Conservation (phyloP, 352 stramenopile genomes). For the Pythium sp. region DNA sequence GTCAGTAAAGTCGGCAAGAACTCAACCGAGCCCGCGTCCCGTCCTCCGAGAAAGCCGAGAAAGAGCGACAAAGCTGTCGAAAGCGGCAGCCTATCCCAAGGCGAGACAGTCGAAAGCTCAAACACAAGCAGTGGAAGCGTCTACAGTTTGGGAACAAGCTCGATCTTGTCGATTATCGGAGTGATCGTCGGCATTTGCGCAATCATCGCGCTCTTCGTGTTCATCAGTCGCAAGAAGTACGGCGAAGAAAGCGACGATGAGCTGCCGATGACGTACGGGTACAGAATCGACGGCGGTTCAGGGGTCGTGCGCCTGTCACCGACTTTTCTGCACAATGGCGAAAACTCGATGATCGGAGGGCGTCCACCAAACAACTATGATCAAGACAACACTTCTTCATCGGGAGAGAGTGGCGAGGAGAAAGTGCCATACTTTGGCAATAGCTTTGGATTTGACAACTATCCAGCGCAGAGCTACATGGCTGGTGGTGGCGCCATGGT, state of each 20-base stretch:
- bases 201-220: conserved; percentile 52
- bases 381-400: conserved; percentile 19
- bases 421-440: conserved; percentile 16
- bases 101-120: conserved; percentile 37
- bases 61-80: conserved; percentile 5
- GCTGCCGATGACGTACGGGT: conserved; percentile 37
- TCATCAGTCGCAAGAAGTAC: conserved; percentile 65
- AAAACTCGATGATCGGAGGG: conserved; percentile 28
- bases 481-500: conserved; percentile 13
- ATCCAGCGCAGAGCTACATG: conserved; percentile 9
- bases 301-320: conserved; percentile 45
- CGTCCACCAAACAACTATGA: conserved; percentile 9
- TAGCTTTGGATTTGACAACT: conserved; percentile 19
- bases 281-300: conserved; percentile 42
- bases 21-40: background rate
- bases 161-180: conserved; percentile 70
- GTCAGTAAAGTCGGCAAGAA: conserved; percentile 16
- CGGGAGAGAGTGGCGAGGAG: conserved; percentile 21
- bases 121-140: conserved; percentile 39
- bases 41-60: conserved; percentile 1
- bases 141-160: conserved; percentile 57
- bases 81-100: conserved; percentile 20
- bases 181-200: conserved; percentile 62
- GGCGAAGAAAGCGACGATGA: conserved; percentile 46
- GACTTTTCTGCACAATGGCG: conserved; percentile 48